Base-by-base conservation (phyloP, 1,139 yeast genomes). In the Oligophagozyma castellii region DNA sequence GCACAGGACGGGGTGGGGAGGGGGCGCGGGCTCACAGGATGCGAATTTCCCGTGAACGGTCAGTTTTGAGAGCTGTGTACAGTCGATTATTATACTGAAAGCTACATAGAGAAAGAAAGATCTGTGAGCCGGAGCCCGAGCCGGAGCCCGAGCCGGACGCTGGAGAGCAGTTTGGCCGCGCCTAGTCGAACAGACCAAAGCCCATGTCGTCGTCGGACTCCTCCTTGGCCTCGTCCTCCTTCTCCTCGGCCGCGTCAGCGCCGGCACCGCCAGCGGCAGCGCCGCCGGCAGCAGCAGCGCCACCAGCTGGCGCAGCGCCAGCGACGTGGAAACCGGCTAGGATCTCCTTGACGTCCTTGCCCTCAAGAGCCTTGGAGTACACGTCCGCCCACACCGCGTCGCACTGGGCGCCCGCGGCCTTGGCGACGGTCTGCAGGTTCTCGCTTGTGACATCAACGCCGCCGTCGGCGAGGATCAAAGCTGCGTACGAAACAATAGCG, bases 381-480 rank as follows among this genome's bases (percentile, higher is more conserved):
- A 80, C 73, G 56, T 81, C 84, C 58, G 94, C 81, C 95, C 96
- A 86, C 69, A 81, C 71, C 66, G 65, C 59, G 58, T 84, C 95
- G 56, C 83, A 77, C 42, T 69, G 65, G 54, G 89, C 83, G 65
- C 89, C 86, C 55, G 95, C 95, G 53, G 94, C 86, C 63, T 74
- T 66, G 65, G 84, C 65, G 63, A 83, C 64, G 53, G 94, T 65
- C 59, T 69, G 61, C 59, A 89, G 72, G 76, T 84, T 84, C 65
- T 84, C 95, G 56, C 95, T 62, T 56, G 95, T 65, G 75, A 86
- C 73, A 65, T 83, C 95, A 60, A 83, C 70, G 59, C 84, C 95
- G 56, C 95, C 81, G 66, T 86, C 96, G 52, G 95, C 95, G 67
- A 86, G 73, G 72, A 86, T 84, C 67, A 86, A 79, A 62, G 98